These are phyloP conservation scores for Ilyonectria robusta DNA, from an alignment of 2,329 filamentous ascomycete genomes.

Conservation along the genomic window DNA sequence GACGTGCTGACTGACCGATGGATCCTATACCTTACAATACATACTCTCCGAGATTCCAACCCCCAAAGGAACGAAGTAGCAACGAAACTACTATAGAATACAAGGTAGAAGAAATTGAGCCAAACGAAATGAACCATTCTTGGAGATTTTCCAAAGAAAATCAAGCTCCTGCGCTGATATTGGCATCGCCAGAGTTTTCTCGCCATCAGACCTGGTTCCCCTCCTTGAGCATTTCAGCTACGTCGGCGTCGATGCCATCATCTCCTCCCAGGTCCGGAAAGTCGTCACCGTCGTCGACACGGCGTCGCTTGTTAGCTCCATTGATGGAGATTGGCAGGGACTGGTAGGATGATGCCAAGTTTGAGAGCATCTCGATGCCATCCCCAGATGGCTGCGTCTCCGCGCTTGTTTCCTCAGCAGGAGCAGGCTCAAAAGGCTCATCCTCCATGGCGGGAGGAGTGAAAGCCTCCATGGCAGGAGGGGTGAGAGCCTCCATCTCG, in stretches of 20 bases:
- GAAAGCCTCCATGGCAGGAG: constrained; percentile 72
- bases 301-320: constrained; percentile 70
- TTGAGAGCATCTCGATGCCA: constrained; percentile 58
- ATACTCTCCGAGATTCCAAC: constrained; percentile 9
- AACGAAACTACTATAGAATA: constrained; percentile 21
- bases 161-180: background rate
- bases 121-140: background rate
- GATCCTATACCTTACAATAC: constrained; percentile 4
- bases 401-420: constrained; percentile 35
- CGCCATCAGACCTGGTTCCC: constrained; percentile 29
- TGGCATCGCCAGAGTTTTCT: background rate
- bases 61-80: background rate
- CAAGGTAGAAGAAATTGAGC: background rate
- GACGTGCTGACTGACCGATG: background rate
- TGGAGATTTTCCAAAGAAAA: background rate
- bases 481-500: constrained; percentile 88
- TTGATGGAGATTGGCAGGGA: constrained; percentile 65
- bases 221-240: constrained; percentile 65
- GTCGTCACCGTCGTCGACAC: constrained; percentile 65
- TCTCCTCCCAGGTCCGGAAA: constrained; percentile 69
- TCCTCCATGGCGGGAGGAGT: constrained; percentile 39
- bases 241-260: constrained; percentile 70
- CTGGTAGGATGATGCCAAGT: constrained; percentile 61
- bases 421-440: constrained; percentile 41
- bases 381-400: constrained; percentile 44